Evolutionary conservation across 768 basidiomycete genomes (phyloP), one percentile per base, ranked within the genome.

Genomic region (Tricholoma terreum): DNA sequence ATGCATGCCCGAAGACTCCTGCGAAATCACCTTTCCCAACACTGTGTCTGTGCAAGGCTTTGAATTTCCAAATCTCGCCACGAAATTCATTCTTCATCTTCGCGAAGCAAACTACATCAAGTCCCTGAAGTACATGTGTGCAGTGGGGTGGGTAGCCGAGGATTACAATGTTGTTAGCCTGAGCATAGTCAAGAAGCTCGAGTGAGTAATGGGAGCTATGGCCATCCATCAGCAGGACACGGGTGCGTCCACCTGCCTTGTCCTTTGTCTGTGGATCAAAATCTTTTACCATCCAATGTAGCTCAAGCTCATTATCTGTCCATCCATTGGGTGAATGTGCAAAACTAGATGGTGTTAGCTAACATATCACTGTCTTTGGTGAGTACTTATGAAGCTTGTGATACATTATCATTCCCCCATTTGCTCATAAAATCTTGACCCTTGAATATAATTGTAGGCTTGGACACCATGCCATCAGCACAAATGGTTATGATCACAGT

Each of bases 121-220:
- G n/a, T 14, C 38, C 38, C 38, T 40, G 38, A 5, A 36, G 65
- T 1, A 68, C 69, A 63, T 77, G 73, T 0, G 74, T 77, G 55
- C 71, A 74, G 50, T 76, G 73, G 12, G 73, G 63, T 50, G 72
- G 77, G 57, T 76, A 78, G 10, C 68, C 69, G 8, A 73, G 61
- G n/a, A 77, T 56, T 1, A 57, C 36, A 52, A 80, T 77, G 57
- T 77, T 75, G 61, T 75, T 58, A 42, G 52, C 58, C 2, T 19
- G 15, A 0, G 67, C 63, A 63, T 65, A 75, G 6, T 72, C 55
- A 19, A 80, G 64, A 38, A 78, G 61, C 11, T 64, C 60, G 6
- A 56, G 7, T 79, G 78, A 1, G 77, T 73, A 65, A 36, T 36
- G 35, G 35, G 35, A 36, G 35, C 35, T 36, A 36, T 36, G 35